Conservation (phyloP, 1,284 basidiomycete genomes). For the Rhodofomes roseus region DNA sequence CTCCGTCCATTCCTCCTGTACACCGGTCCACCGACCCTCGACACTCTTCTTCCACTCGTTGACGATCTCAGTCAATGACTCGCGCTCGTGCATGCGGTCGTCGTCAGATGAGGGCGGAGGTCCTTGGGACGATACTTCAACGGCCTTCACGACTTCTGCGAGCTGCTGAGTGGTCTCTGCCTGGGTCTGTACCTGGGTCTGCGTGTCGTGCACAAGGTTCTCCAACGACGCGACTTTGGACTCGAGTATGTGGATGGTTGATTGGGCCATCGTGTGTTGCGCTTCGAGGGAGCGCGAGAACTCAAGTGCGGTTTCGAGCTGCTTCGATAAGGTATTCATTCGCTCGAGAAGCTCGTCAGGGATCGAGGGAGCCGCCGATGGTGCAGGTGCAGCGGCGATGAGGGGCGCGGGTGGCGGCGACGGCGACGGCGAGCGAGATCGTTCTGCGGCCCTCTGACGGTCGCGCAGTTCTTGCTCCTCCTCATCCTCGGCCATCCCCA, state of each 20-base stretch:
- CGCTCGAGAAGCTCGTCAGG: slow-evolving; percentile 68
- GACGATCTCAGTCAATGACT: slow-evolving; percentile 50
- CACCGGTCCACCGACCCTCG: slow-evolving; percentile 75
- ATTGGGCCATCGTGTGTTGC: slow-evolving; percentile 78
- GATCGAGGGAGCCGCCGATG: slow-evolving; percentile 26
- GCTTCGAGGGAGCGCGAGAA: slow-evolving; percentile 72
- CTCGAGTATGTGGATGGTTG: slow-evolving; percentile 76
- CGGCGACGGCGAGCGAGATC: slow-evolving; percentile 18
- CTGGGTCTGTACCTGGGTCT: slow-evolving; percentile 37
- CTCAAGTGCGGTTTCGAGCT: slow-evolving; percentile 77
- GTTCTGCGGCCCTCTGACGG: slow-evolving; percentile 9
- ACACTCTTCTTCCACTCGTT: slow-evolving; percentile 67
- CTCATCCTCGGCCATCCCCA: slow-evolving; percentile 58
- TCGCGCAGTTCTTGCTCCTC: slow-evolving; percentile 26
- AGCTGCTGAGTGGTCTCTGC: slow-evolving; percentile 43
- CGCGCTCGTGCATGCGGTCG: slow-evolving; percentile 34
- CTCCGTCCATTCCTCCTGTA: slow-evolving; percentile 78
- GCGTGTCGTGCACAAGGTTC: slow-evolving; percentile 46
- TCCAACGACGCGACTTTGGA: slow-evolving; percentile 62
- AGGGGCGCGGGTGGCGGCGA: slow-evolving; percentile 11
- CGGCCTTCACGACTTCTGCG: slow-evolving; percentile 31
- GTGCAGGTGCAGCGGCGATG: slow-evolving; percentile 16
- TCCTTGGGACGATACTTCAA: slow-evolving; percentile 6
- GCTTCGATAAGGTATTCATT: slow-evolving; percentile 65
- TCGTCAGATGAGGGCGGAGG: slow-evolving; percentile 17